These are phyloP conservation scores for Wickerhamiella occidentalis DNA, from an alignment of 805 yeast genomes.

Conservation along the genomic window DNA sequence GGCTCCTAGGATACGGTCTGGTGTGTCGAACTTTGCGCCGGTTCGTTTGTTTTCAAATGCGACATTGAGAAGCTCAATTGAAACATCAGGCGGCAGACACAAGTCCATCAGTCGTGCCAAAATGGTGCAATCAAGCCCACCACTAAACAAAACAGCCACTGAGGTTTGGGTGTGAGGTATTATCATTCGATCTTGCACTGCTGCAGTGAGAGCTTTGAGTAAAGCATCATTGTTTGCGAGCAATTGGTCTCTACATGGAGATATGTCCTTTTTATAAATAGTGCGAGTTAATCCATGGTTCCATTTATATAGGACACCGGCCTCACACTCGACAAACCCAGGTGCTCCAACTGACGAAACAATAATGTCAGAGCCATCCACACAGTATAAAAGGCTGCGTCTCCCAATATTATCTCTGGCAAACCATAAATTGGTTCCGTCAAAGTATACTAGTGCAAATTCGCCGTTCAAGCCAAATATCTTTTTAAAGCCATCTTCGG, in stretches of 20 bases:
- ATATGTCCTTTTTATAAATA: neutral
- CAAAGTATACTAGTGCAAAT: slow-evolving; percentile 50
- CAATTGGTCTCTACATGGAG: neutral
- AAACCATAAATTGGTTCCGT: slow-evolving; percentile 42
- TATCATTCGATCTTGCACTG: slow-evolving; percentile 16
- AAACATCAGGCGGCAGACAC: slow-evolving; percentile 18
- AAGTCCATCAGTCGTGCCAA: slow-evolving; percentile 39
- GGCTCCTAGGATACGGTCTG: slow-evolving; percentile 71
- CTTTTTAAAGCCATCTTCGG: neutral
- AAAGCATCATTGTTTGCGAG: neutral
- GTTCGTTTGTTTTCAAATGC: slow-evolving; percentile 87
- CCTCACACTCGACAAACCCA: slow-evolving; percentile 20
- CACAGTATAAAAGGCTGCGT: slow-evolving; percentile 50
- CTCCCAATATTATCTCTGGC: slow-evolving; percentile 80
- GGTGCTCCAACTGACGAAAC: slow-evolving; percentile 15
- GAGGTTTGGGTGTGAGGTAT: slow-evolving; percentile 17
- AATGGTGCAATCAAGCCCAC: slow-evolving; percentile 89
- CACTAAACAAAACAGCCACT: slow-evolving; percentile 68
- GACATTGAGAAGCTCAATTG: slow-evolving; percentile 74
- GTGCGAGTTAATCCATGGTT: neutral
- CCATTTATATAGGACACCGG: slow-evolving; percentile 16
- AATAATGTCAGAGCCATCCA: slow-evolving; percentile 18
- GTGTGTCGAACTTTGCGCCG: slow-evolving; percentile 42
- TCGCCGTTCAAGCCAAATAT: slow-evolving; percentile 44
- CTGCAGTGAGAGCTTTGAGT: slow-evolving; percentile 8